These are phyloP conservation scores for Dendrocalamus sinicus DNA, from an alignment of 176 grass and related monocot genomes.

Conservation along the genomic window DNA sequence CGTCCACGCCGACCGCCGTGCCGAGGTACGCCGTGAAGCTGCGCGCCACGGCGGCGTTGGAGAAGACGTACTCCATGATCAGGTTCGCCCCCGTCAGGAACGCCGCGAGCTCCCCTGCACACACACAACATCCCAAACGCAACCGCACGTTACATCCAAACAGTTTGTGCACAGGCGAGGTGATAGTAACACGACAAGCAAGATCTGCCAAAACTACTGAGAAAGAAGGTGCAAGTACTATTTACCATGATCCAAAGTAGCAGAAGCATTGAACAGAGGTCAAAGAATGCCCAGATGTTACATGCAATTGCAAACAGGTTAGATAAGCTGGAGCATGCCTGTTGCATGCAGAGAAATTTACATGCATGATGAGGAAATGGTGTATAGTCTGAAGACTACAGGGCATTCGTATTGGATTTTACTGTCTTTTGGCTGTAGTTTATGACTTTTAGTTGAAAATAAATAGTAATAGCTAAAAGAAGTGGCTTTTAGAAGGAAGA, in stretches of 20 bases:
- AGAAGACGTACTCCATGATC: conserved; percentile 99
- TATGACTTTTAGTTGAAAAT: too few relatives aligned
- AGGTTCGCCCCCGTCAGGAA: conserved; percentile 93
- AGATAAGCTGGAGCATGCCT: background rate
- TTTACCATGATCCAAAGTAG: background rate
- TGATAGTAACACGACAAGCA: background rate
- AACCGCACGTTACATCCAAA: background rate
- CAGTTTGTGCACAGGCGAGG: background rate
- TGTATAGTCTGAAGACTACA: background rate
- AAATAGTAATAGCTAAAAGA: too few relatives aligned
- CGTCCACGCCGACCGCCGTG: conserved; percentile 78
- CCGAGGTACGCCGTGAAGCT: conserved; percentile 98
- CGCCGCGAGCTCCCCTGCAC: conserved; percentile 85
- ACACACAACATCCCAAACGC: background rate
- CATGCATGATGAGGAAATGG: background rate
- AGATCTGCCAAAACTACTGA: background rate
- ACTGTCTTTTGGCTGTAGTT: too few relatives aligned
- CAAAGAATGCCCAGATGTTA: background rate
- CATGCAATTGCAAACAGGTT: too few relatives aligned
- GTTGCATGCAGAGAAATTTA: background rate
- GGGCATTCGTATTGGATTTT: too few relatives aligned
- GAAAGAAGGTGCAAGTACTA: background rate
- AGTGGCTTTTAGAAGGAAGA: too few relatives aligned
- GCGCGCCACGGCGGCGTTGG: conserved; percentile 92
- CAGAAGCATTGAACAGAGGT: background rate